phyloP scores from a whole-genome alignment of 768 basidiomycete species.

The Lactarius vividus region DNA sequence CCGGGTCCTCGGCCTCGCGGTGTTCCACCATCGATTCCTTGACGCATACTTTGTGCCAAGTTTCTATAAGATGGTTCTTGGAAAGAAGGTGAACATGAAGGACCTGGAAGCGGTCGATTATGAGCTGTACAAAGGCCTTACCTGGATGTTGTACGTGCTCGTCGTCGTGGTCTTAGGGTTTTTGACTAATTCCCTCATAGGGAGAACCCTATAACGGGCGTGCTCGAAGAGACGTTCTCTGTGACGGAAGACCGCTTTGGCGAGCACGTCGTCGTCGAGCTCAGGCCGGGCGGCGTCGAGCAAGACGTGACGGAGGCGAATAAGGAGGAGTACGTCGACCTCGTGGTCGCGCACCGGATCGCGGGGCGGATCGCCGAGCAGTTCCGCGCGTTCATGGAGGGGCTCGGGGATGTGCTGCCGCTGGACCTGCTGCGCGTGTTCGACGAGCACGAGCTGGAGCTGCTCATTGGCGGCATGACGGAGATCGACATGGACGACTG shows the following conservation, averaged over 20 bases:
- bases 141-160: slow-evolving; percentile 68
- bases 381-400: slow-evolving; percentile 82
- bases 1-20: slow-evolving; percentile 66
- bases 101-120: slow-evolving; percentile 72
- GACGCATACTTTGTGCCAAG: slow-evolving; percentile 79
- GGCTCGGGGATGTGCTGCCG: slow-evolving; percentile 81
- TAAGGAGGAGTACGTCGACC: slow-evolving; percentile 75
- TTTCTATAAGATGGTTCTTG: slow-evolving; percentile 76
- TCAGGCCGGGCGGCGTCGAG: slow-evolving; percentile 59
- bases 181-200: slow-evolving; percentile 36
- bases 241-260: slow-evolving; percentile 74
- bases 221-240: slow-evolving; percentile 71
- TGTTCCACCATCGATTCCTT: slow-evolving; percentile 75
- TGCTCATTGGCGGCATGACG: slow-evolving; percentile 84
- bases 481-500: slow-evolving; percentile 70
- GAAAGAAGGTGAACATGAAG: slow-evolving; percentile 54
- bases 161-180: slow-evolving; percentile 1
- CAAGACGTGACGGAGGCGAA: slow-evolving; percentile 69
- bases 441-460: slow-evolving; percentile 85
- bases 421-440: slow-evolving; percentile 84
- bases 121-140: slow-evolving; percentile 63
- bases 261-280: slow-evolving; percentile 63
- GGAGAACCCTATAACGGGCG: slow-evolving; percentile 72
- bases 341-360: slow-evolving; percentile 80
- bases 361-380: slow-evolving; percentile 78